Percentiles rank a stretch among this genome's conserved stretches.
Conservation (phyloP, 176 grass and related monocot genomes). For the Oryza coarctata region DNA sequence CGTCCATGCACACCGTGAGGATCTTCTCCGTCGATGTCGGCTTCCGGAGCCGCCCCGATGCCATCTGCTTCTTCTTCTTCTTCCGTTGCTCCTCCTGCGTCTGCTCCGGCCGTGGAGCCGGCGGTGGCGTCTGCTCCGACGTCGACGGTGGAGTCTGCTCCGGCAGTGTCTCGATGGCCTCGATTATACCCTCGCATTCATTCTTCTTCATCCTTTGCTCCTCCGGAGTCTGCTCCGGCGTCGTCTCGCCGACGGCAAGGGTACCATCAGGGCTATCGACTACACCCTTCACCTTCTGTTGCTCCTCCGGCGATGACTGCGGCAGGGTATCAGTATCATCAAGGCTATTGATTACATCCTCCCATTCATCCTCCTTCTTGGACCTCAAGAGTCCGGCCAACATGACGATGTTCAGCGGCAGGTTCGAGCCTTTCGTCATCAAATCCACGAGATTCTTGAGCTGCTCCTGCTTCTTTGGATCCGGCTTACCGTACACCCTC, state of each 20-base stretch:
- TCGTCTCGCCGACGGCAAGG: too few species aligned
- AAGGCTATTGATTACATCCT: neutral
- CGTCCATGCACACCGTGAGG: neutral
- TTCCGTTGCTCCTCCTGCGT: neutral
- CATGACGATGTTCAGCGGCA: conserved; percentile 3
- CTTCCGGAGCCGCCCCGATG: neutral
- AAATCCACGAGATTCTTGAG: neutral
- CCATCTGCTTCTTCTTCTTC: neutral
- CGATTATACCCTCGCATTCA: too few species aligned
- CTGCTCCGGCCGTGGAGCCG: too few species aligned
- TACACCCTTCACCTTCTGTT: too few species aligned
- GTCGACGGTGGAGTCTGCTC: too few species aligned
- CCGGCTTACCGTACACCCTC: neutral
- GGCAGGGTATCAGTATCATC: neutral
- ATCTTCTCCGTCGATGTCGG: neutral
- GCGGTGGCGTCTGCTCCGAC: too few species aligned
- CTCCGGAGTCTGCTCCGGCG: too few species aligned
- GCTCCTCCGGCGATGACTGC: neutral
- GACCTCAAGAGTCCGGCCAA: conserved; percentile 24
- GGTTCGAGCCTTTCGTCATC: neutral
- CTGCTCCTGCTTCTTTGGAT: neutral
- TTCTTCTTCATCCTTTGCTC: neutral
- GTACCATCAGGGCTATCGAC: too few species aligned
- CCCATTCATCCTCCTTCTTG: neutral
- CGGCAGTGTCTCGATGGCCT: too few species aligned